Conservation (phyloP, 73 alveolate species). For the Diophrys sp. region DNA sequence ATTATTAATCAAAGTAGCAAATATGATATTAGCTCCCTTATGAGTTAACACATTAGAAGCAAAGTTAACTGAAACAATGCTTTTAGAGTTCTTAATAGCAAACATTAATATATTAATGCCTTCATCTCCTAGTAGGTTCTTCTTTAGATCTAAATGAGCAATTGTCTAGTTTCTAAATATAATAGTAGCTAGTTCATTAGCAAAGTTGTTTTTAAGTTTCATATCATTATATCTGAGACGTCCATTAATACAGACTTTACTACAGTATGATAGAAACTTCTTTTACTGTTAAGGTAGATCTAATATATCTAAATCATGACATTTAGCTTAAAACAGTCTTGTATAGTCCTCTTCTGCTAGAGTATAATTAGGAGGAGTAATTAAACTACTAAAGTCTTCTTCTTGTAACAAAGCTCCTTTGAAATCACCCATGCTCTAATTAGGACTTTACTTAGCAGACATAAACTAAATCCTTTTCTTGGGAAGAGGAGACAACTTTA, state of each 20-base stretch:
- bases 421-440: too few relatives aligned
- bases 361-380: too few relatives aligned
- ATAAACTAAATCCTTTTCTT: too few relatives aligned
- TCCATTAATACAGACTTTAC: conserved; percentile 22
- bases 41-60: conserved; percentile 50
- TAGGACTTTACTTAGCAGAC: too few relatives aligned
- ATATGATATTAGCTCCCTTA: conserved; percentile 56
- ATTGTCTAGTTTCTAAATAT: conserved; percentile 11
- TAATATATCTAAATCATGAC: conserved; percentile 31
- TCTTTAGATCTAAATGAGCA: conserved; percentile 31
- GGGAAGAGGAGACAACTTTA: too few relatives aligned
- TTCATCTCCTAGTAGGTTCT: conserved; percentile 61
- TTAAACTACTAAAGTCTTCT: too few relatives aligned
- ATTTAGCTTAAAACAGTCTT: conserved; percentile 30
- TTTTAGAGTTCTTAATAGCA: conserved; percentile 28
- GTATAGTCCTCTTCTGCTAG: background rate
- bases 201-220: conserved; percentile 26
- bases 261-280: conserved; percentile 27
- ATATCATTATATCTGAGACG: conserved; percentile 19
- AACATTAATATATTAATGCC: conserved; percentile 45
- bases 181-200: conserved; percentile 16
- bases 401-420: too few relatives aligned
- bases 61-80: conserved; percentile 45
- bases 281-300: conserved; percentile 1
- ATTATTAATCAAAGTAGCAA: conserved; percentile 27